Evolutionary conservation across 768 basidiomycete genomes (phyloP), one percentile per base, ranked within the genome.

Genomic region (Amanita subjunquillea): DNA sequence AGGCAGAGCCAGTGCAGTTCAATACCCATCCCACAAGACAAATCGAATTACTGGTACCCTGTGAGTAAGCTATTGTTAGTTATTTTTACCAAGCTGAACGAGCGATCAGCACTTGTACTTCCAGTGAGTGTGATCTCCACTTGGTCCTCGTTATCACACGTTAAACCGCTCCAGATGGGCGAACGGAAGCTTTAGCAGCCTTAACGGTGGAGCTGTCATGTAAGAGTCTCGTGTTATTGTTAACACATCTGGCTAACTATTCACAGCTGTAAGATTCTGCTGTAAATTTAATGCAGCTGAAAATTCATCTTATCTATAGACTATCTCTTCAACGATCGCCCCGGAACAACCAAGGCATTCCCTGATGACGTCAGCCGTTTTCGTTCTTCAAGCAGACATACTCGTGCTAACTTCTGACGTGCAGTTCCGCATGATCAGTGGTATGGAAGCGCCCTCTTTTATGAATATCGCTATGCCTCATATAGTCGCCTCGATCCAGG

Each of bases 361-460:
- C 78, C 78, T 27, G 77, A 78, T 63, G 69, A 80, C 60, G 77
- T 77, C 42, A 63, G 72, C 65, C 20, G 9, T 20, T 17, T 40
- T 45, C 42, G 43, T 32, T 42, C 30, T 49, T 41, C 17, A 50
- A 32, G 48, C 41, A 45, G 51, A 36, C 45, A 6, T 48, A 43
- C 13, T 47, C 50, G 46, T 23, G 46, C 51, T 53, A 23, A 53
- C 44, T 25, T 15, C 9, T 39, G n/a, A 15, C 29, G 22, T 29
- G n/a, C 54, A 78, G 77, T 74, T 79, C 62, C 72, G 76, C 53
- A 78, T 78, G 76, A 56, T 82, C 27, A 71, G 68, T 50, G 78
- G 78, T 70, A 65, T 55, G 60, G 48, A 46, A 49, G 25, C 30
- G 10, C 44, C 20, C 39, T 41, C 27, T 20, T 34, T 27, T 13